Percentiles rank a stretch among this genome's conserved stretches.
phyloP scores from a whole-genome alignment of 768 basidiomycete genomes.

The Lactifluus hygrophoroides region DNA sequence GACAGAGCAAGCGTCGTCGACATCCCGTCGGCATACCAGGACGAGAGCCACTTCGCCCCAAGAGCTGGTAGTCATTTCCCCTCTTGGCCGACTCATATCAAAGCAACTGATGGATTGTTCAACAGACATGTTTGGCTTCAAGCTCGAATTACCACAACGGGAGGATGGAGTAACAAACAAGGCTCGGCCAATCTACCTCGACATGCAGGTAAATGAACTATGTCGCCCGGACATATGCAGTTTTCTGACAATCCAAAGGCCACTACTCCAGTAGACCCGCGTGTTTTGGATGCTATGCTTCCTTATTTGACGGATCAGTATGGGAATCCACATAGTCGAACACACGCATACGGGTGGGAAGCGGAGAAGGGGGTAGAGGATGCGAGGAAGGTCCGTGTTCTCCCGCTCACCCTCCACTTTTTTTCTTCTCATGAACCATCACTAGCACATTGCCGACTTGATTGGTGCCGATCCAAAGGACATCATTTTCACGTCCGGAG shows the following conservation, averaged over 20 bases:
- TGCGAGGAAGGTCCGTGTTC: slow-evolving; percentile 61
- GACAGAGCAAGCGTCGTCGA: slow-evolving; percentile 80
- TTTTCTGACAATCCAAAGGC: slow-evolving; percentile 44
- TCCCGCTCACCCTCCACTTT: not conserved
- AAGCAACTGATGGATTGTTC: slow-evolving; percentile 4
- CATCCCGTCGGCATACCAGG: slow-evolving; percentile 63
- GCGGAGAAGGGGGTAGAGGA: slow-evolving; percentile 91
- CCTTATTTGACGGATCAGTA: slow-evolving; percentile 93
- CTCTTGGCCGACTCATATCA: not conserved
- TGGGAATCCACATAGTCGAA: slow-evolving; percentile 96
- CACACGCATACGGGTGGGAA: slow-evolving; percentile 99
- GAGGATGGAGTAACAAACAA: slow-evolving; percentile 52
- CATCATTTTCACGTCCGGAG: slow-evolving; percentile 94
- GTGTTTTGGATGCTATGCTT: slow-evolving; percentile 94
- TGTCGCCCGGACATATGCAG: not conserved
- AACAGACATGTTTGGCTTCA: slow-evolving; percentile 85
- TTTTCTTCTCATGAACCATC: not conserved
- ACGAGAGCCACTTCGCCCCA: slow-evolving; percentile 62
- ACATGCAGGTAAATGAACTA: slow-evolving; percentile 68
- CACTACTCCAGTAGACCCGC: slow-evolving; percentile 94
- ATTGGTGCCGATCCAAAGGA: slow-evolving; percentile 95
- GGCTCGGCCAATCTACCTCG: slow-evolving; percentile 89
- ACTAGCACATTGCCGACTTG: slow-evolving; percentile 81
- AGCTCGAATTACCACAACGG: slow-evolving; percentile 54
- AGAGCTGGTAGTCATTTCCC: slow-evolving; percentile 43